Evolutionary conservation across 306 rosid species (phyloP), one percentile per base, ranked within the genome.

Genomic region (Acmispon strigosus): DNA sequence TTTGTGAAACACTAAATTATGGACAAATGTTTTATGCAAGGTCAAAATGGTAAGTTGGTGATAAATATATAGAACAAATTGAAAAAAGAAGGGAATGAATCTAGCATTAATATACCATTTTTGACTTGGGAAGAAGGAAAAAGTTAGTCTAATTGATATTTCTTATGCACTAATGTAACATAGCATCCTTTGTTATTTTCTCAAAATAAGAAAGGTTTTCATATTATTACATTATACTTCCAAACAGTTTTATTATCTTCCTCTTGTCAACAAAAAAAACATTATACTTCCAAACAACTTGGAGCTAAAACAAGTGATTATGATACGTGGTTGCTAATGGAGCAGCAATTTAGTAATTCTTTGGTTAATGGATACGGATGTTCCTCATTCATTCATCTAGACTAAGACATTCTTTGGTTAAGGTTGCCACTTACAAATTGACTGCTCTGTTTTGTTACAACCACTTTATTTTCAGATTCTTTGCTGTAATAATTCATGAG

Each of bases 261-360:
- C n/a, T n/a, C n/a, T n/a, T n/a, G n/a, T n/a, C n/a, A n/a, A n/a
- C n/a, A n/a, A n/a, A n/a, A n/a, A n/a, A n/a, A n/a, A n/a, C n/a
- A n/a, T n/a, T 72, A 56, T 13, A 17, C 41, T 51, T 56, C 62
- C 74, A 57, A 67, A 76, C 53, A 67, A 22, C 2, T 37, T 76
- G 80, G 62, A 75, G 22, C 69, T 36, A 43, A 67, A 20, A 39
- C 17, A 59, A 59, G 55, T 39, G 64, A 39, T 49, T 51, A 24
- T 16, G 67, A 49, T 17, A 29, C 41, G 29, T 9, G 41, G 55
- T 36, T 57, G 16, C 27, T 34, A 70, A 44, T 16, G 29, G 27
- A 48, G 58, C 3, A 4, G 16, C 4, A 4, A 6, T 16, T 16
- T 32, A 8, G 17, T 49, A 34, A 16, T 17, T 48, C 4, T 52